These are phyloP conservation scores for Clitocybe nebularis DNA, from an alignment of 1,284 basidiomycete species.

Conservation along the genomic window DNA sequence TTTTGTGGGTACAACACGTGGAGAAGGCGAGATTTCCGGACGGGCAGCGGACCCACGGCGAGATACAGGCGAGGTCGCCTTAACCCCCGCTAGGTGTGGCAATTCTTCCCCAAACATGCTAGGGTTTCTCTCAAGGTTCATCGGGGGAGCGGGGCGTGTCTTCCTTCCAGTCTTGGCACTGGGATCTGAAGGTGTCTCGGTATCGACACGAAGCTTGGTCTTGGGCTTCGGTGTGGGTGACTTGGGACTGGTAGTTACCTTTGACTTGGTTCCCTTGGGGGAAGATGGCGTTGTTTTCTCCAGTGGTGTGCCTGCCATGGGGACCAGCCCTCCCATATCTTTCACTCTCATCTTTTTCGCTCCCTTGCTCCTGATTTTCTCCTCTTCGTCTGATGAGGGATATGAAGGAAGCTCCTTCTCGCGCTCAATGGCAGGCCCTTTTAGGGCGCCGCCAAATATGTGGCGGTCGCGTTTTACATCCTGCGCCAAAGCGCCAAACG, in stretches of 20 bases:
- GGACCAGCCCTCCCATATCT: constrained; percentile 20
- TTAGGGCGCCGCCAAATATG: constrained; percentile 10
- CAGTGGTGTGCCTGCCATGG: constrained; percentile 19
- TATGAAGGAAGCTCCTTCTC: constrained; percentile 31
- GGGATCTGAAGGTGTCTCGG: no score
- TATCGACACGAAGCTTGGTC: no score
- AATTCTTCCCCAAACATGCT: constrained; percentile 56
- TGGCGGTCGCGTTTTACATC: constrained; percentile 29
- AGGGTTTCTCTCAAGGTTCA: constrained; percentile 52
- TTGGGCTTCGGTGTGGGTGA: constrained; percentile 16
- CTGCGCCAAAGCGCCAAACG: constrained; percentile 42
- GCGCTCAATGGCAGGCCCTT: constrained; percentile 16
- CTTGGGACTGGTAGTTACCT: constrained; percentile 14
- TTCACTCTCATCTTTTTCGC: constrained; percentile 62
- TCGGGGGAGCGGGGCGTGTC: constrained; percentile 13
- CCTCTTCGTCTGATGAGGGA: constrained; percentile 73
- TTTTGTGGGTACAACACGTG: not conserved
- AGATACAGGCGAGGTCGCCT: not conserved
- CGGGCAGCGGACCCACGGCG: constrained; percentile 9
- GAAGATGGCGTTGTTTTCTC: constrained; percentile 15
- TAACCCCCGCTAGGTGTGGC: constrained; percentile 24
- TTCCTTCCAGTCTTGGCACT: constrained; percentile 11
- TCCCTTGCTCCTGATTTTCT: constrained; percentile 53
- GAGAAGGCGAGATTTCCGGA: constrained; percentile 6
- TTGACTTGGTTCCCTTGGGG: constrained; percentile 13